Evolutionary conservation across 768 basidiomycete genomes (phyloP), one percentile per base, ranked within the genome.

Genomic region (Hericium alpestre): DNA sequence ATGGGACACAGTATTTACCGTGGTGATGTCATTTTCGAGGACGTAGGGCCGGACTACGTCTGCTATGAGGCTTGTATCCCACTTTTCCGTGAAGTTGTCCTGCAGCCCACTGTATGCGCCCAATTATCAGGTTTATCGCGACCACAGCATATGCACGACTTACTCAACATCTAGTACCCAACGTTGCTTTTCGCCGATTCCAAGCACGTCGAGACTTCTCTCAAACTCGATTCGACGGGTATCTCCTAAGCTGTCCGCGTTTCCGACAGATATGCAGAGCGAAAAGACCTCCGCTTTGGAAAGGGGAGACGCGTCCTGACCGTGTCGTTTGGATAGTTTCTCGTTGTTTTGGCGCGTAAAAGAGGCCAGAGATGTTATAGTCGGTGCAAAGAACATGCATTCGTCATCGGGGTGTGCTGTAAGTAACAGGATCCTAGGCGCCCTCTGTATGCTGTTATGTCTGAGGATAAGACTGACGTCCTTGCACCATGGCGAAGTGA

Each of bases 361-460:
- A 18, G 58, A 59, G 37, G 5, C 25, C 25, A 93, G 74, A 2
- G 79, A 75, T 37, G 85, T 71, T 13, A 95, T 68, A 0, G 90
- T 93, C 0, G 93, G 93, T 3, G 84, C 83, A 68, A 97, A 97
- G 76, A 97, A 97, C 78, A 94, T 80, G 67, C 83, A 84, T 72
- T 96, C 93, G 67, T 97, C 93, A 66, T 96, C 93, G 2, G 93
- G 93, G 67, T 97, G 93, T 25, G 93, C 92, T 0, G 93, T 95
- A 48, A 97, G 69, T 3, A 96, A 68, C 39, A 93, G 73, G 38
- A 89, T 66, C 60, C 64, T 57, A 43, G 50, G 56, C 13, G 58
- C 20, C 13, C 12, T 18, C 49, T 23, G 7, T 18, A 43, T 18
- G 20, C 41, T 18, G 8, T 15, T 43, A 12, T 15, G 15, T 16